Percentiles rank a stretch among this genome's conserved stretches.
phyloP scores from a whole-genome alignment of 1,284 basidiomycete genomes.

The Leccinum pseudoinsigne region DNA sequence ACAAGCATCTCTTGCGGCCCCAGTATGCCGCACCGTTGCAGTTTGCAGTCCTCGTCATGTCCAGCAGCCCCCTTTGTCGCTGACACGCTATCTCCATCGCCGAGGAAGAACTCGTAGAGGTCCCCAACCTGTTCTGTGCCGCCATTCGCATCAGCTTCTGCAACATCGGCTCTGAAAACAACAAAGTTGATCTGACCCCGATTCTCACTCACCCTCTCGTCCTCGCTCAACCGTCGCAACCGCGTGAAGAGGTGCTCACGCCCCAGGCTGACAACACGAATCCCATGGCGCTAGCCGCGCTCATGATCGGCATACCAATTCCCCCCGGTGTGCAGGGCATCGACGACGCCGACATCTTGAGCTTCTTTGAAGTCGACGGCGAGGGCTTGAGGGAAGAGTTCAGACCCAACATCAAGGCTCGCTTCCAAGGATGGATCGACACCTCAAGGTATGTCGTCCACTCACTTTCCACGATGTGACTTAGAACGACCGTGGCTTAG shows the following conservation, averaged over 20 bases:
- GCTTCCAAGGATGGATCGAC: slow-evolving; percentile 56
- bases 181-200: slow-evolving; percentile 42
- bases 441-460: slow-evolving; percentile 23
- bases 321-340: slow-evolving; percentile 33
- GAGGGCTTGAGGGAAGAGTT: slow-evolving; percentile 61
- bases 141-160: slow-evolving; percentile 47
- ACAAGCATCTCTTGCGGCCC: slow-evolving; percentile 57
- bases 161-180: slow-evolving; percentile 42
- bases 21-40: slow-evolving; percentile 50
- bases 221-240: slow-evolving; percentile 39
- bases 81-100: slow-evolving; percentile 42
- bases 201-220: slow-evolving; percentile 45
- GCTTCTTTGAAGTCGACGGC: slow-evolving; percentile 52
- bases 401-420: slow-evolving; percentile 51
- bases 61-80: slow-evolving; percentile 31
- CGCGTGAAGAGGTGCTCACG: slow-evolving; percentile 48
- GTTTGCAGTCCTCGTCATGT: slow-evolving; percentile 42
- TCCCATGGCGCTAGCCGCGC: slow-evolving; percentile 63
- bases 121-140: slow-evolving; percentile 40
- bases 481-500: no score
- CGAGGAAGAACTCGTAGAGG: slow-evolving; percentile 52
- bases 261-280: slow-evolving; percentile 39
- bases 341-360: slow-evolving; percentile 45
- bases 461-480: no score
- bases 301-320: slow-evolving; percentile 65